Evolutionary conservation across 176 grass and related monocot genomes (phyloP).

Genomic region (Rhynchospora pubera): DNA sequence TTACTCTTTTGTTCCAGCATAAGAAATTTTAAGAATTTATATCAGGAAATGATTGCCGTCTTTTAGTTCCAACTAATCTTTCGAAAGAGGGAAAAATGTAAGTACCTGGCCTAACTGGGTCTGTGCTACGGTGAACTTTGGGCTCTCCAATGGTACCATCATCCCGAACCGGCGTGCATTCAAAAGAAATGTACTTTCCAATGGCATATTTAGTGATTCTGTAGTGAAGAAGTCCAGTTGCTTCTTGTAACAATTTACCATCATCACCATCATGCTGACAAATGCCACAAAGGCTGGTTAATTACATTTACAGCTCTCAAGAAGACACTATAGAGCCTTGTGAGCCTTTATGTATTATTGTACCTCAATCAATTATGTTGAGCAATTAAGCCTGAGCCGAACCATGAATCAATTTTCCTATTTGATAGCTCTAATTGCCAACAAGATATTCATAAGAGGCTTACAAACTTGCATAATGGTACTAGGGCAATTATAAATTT

Average conservation of each 20-base stretch:
- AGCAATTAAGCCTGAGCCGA: background rate
- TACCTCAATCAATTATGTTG: background rate
- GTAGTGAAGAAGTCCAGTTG: slow-evolving; percentile 69
- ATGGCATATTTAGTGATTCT: slow-evolving; percentile 57
- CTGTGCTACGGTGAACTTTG: slow-evolving; percentile 53
- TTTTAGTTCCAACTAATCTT: background rate
- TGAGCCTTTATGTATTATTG: background rate
- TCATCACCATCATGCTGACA: slow-evolving; percentile 59
- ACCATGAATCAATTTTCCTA: background rate
- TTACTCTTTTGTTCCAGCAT: slow-evolving; percentile 3
- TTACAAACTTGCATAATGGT: background rate
- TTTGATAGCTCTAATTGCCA: background rate
- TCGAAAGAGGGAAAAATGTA: slow-evolving; percentile 14
- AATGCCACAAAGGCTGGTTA: slow-evolving; percentile 23
- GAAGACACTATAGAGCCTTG: background rate
- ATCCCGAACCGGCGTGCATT: slow-evolving; percentile 78
- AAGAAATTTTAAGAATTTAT: slow-evolving; percentile 3
- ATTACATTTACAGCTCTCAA: background rate
- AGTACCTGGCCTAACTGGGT: slow-evolving; percentile 75
- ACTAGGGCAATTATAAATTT: background rate
- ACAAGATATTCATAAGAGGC: background rate
- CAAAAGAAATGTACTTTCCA: slow-evolving; percentile 95
- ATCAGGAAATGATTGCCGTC: background rate
- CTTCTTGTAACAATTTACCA: slow-evolving; percentile 45
- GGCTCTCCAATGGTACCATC: slow-evolving; percentile 70